These are phyloP conservation scores for Pseudonitzschia delicatissima DNA, from an alignment of 108 stramenopile species.

Conservation along the genomic window DNA sequence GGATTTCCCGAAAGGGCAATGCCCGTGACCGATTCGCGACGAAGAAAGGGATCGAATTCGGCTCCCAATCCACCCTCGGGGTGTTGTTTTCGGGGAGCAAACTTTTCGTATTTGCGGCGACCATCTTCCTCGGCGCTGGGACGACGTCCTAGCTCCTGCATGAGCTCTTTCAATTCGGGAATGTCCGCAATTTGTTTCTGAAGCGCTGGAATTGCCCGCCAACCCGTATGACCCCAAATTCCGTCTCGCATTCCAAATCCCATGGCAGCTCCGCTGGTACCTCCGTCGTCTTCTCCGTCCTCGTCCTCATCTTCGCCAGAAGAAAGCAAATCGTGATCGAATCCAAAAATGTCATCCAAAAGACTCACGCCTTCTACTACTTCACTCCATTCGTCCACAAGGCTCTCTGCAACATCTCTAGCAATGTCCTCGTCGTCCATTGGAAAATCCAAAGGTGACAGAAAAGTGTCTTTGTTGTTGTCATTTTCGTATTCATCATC, in stretches of 20 bases:
- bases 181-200: constrained; percentile 48
- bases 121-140: constrained; percentile 46
- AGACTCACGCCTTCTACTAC: constrained; percentile 49
- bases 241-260: constrained; percentile 72
- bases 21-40: constrained; percentile 54
- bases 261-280: not conserved
- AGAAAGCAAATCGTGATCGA: constrained; percentile 50
- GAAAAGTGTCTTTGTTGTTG: constrained; percentile 4
- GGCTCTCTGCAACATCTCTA: constrained; percentile 33
- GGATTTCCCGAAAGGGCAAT: constrained; percentile 53
- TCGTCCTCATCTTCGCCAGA: constrained; percentile 23
- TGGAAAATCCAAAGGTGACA: not conserved
- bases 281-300: constrained; percentile 8
- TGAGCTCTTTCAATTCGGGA: constrained; percentile 52
- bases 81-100: constrained; percentile 43
- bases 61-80: constrained; percentile 56
- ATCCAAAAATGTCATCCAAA: constrained; percentile 64
- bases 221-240: constrained; percentile 65
- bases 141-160: constrained; percentile 48
- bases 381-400: constrained; percentile 45
- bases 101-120: constrained; percentile 19
- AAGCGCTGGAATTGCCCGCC: constrained; percentile 50
- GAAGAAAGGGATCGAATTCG: constrained; percentile 43
- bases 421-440: constrained; percentile 24
- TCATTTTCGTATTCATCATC: constrained; percentile 30